These are phyloP conservation scores for Epichloe amarillans DNA, from an alignment of 2,329 filamentous ascomycete genomes.

Conservation along the genomic window DNA sequence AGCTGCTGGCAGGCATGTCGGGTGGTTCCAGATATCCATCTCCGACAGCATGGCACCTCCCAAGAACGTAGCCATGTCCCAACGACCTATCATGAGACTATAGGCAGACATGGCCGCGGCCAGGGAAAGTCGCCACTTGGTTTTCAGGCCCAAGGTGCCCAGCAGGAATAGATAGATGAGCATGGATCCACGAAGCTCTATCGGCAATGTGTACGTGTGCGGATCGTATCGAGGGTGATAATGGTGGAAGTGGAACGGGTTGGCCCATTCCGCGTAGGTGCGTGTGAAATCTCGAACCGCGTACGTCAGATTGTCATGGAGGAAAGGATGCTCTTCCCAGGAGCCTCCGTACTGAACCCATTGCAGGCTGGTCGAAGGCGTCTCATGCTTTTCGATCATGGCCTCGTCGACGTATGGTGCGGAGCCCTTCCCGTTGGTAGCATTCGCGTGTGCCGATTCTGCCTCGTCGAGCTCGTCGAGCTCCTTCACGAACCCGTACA, in stretches of 20 bases:
- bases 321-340: slow-evolving; percentile 28
- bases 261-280: slow-evolving; percentile 26
- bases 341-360: slow-evolving; percentile 27
- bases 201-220: slow-evolving; percentile 28
- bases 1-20: neutral
- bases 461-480: neutral
- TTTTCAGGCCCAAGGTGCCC: slow-evolving; percentile 23
- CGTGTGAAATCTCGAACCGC: slow-evolving; percentile 25
- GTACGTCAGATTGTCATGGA: slow-evolving; percentile 24
- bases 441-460: neutral
- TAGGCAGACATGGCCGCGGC: slow-evolving; percentile 19
- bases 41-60: slow-evolving; percentile 25
- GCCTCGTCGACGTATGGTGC: too few species aligned
- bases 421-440: neutral
- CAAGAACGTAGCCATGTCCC: slow-evolving; percentile 28
- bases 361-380: slow-evolving; percentile 10
- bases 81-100: slow-evolving; percentile 21
- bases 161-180: slow-evolving; percentile 26
- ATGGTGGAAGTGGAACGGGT: slow-evolving; percentile 26
- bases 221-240: slow-evolving; percentile 28
- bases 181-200: slow-evolving; percentile 28
- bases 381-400: slow-evolving; percentile 1
- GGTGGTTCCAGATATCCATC: slow-evolving; percentile 16
- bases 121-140: slow-evolving; percentile 19
- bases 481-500: neutral